Base-by-base conservation (phyloP, 2,329 filamentous ascomycete genomes). In the Pseudocercospora eumusae region DNA sequence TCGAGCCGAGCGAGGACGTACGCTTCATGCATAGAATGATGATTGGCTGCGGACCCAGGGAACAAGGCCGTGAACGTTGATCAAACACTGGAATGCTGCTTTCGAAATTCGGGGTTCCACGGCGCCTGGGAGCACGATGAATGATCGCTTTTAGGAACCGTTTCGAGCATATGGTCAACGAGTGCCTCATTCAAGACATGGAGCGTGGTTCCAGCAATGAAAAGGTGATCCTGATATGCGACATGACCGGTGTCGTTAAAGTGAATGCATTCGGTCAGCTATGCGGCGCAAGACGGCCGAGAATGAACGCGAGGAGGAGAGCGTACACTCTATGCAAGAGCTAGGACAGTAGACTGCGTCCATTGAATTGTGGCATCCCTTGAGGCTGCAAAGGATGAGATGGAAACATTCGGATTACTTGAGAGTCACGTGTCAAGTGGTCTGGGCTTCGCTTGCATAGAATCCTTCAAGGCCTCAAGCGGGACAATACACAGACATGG, bases 391-490 rank as follows among this genome's bases (percentile, higher is more conserved):
- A 36, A 36, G 15, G 33, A 36, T 7, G 33, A 36, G 33, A 36
- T 3, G 33, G 33, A 5, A 36, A 36, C 33, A 36, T 36, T 36
- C 4, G 31, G 6, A 2, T 11, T 11, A 15, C 31, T 15, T 11
- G 31, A 13, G 13, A 33, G 33, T 36, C 33, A 36, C 33, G 33
- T n/a, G 33, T n/a, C 15, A 36, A n/a, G 13, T 36, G 21, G 44
- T 21, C 44, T 23, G 44, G 44, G 45, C 21, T 50, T 11, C 23
- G 47, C 47, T 13, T 27, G 47, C 47, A 23, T 50, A 50, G 23
- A 50, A 50, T 50, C 47, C 47, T 50, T 50, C 47, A 27, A 50
- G 47, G 47, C 47, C 28, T n/a, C 47, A 50, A 25, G 47, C 5
- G 47, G 47, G 23, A 50, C 20, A 25, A 11, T 27, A 13, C 23